Evolutionary conservation across 305 asterid species (phyloP).

Genomic region (Fraxinus sp.): DNA sequence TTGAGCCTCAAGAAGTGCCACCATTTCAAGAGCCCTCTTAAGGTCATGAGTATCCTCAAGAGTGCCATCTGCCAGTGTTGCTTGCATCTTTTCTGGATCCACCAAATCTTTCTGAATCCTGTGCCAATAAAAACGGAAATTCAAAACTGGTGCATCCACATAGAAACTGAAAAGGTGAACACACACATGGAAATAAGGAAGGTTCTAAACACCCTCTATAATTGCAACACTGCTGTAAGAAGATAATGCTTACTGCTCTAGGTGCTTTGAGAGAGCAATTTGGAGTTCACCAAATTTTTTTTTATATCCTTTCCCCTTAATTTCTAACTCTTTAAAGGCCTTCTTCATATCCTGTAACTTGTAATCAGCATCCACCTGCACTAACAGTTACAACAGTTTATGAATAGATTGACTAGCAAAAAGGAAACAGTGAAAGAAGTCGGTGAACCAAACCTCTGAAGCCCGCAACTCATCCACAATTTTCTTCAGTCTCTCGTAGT

Average conservation of each 20-base stretch:
- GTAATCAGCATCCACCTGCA: slow-evolving; percentile 92
- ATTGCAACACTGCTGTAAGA: slow-evolving; percentile 6
- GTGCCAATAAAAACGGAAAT: slow-evolving; percentile 15
- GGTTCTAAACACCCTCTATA: not conserved
- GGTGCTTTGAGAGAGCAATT: slow-evolving; percentile 63
- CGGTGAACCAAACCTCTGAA: slow-evolving; percentile 58
- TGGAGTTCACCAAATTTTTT: slow-evolving; percentile 76
- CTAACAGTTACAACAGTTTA: slow-evolving; percentile 10
- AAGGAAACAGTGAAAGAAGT: not conserved
- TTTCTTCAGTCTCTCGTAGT: slow-evolving; percentile 79
- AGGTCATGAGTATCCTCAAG: slow-evolving; percentile 60
- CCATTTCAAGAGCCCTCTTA: slow-evolving; percentile 75
- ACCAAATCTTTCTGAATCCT: slow-evolving; percentile 92
- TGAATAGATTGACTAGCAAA: slow-evolving; percentile 12
- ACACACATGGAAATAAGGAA: not conserved
- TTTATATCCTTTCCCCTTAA: slow-evolving; percentile 73
- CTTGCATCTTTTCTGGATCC: slow-evolving; percentile 81
- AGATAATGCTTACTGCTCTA: slow-evolving; percentile 75
- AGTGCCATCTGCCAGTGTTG: slow-evolving; percentile 56
- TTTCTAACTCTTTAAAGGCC: slow-evolving; percentile 66
- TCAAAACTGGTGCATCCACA: not conserved
- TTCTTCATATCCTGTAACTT: slow-evolving; percentile 89
- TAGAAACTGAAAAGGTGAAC: not conserved
- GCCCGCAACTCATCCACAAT: slow-evolving; percentile 83
- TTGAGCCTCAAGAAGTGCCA: slow-evolving; percentile 89